Percentiles rank a stretch among this genome's conserved stretches.
Evolutionary conservation across 768 basidiomycete genomes (phyloP).

Genomic region (Suillus variegatus): DNA sequence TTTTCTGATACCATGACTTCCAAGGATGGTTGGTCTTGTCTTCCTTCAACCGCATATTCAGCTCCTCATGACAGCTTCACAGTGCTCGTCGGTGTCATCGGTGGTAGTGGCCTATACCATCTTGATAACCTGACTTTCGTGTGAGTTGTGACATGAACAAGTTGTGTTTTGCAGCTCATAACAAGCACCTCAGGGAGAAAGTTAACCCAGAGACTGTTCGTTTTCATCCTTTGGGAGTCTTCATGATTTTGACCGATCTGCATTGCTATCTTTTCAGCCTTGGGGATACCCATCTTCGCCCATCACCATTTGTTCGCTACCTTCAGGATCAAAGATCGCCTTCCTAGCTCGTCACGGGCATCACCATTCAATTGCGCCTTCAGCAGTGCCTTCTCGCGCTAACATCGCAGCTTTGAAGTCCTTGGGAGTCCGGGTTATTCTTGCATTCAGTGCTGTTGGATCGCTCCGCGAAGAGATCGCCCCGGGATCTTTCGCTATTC

Average conservation of each 20-base stretch:
- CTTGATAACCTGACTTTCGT: slow-evolving; percentile 87
- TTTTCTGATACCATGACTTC: neutral
- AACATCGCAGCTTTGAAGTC: slow-evolving; percentile 96
- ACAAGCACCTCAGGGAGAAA: slow-evolving; percentile 50
- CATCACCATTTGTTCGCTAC: slow-evolving; percentile 88
- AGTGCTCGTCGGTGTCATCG: slow-evolving; percentile 89
- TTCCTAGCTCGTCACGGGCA: slow-evolving; percentile 91
- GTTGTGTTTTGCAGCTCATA: neutral
- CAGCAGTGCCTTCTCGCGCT: slow-evolving; percentile 80
- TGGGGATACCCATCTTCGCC: slow-evolving; percentile 93
- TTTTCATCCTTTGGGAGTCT: slow-evolving; percentile 3
- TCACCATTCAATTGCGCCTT: slow-evolving; percentile 79
- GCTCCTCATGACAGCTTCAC: neutral
- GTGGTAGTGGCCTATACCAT: slow-evolving; percentile 91
- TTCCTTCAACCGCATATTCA: too few relatives aligned
- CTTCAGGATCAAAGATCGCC: slow-evolving; percentile 77
- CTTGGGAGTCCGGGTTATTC: slow-evolving; percentile 83
- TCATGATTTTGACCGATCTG: neutral
- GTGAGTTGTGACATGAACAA: slow-evolving; percentile 48
- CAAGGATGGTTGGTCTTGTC: neutral
- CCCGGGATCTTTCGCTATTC: slow-evolving; percentile 87
- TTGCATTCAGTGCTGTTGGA: slow-evolving; percentile 96
- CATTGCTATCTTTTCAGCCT: slow-evolving; percentile 52
- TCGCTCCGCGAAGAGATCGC: slow-evolving; percentile 91
- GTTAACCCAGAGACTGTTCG: slow-evolving; percentile 82